Base-by-base conservation (phyloP, 202 grass and related monocot genomes). In the Zizania palustris region DNA sequence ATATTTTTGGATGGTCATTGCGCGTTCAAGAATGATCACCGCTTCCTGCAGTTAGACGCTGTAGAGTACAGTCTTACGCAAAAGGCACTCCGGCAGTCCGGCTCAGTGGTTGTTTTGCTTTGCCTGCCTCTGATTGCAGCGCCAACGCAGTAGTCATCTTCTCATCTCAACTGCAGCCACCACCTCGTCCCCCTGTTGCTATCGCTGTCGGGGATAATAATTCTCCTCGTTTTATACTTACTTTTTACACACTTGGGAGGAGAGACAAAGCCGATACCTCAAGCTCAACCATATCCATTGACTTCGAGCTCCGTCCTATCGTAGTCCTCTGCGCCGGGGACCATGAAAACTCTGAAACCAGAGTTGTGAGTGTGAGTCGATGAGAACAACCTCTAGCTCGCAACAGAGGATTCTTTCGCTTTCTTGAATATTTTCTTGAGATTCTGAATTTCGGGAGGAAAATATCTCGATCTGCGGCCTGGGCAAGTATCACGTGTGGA, bases 271-370 rank as follows among this genome's bases (percentile, higher is more conserved):
- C 7, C 50, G 7, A 54, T 11, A 9, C 12, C 45, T 42, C n/a
- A 9, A 55, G n/a, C n/a, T 55, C 69, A 74, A 14, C 44, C 78
- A 71, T 73, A 54, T 82, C 42, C 78, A 56, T 35, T 63, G 18
- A 6, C 22, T 45, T 4, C 35, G 42, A 60, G 3, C 49, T 15
- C 67, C 0, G 1, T 11, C 18, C 3, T 12, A 3, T 54, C 28
- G 6, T n/a, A 69, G 18, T 75, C 45, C 22, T 21, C 34, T 18
- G 36, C 1, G 2, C 38, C n/a, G 38, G 7, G 19, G 64, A 81
- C 57, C 71, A 71, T 42, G n/a, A 46, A 41, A 41, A 36, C n/a
- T 18, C 16, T 18, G 6, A 54, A 42, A 5, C 8, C 40, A 0
- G 40, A 7, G 8, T 21, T 11, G 3, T 3, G 28, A 41, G 11